These are phyloP conservation scores for Leccinum subatratum DNA, from an alignment of 1,284 basidiomycete genomes.

Conservation along the genomic window DNA sequence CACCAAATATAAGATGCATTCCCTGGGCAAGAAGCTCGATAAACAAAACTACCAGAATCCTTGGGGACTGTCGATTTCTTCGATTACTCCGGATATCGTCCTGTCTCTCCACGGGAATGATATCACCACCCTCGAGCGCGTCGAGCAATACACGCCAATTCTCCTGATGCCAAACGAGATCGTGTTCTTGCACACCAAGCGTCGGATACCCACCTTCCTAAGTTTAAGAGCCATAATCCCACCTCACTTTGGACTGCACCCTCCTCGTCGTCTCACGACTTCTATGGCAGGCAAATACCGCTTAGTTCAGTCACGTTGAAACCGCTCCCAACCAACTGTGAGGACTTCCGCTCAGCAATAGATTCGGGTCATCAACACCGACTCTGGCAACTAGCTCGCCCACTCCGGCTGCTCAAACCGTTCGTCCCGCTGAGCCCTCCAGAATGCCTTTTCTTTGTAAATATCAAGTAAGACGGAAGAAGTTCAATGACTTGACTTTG, in stretches of 20 bases:
- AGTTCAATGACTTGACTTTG: constrained; percentile 48
- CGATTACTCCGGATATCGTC: constrained; percentile 60
- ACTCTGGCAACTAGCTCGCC: constrained; percentile 38
- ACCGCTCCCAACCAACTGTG: constrained; percentile 62
- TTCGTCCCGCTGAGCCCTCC: constrained; percentile 31
- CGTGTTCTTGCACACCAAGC: constrained; percentile 64
- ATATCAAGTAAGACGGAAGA: constrained; percentile 39
- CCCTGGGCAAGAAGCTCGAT: constrained; percentile 71
- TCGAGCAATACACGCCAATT: constrained; percentile 47
- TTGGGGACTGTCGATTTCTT: constrained; percentile 46
- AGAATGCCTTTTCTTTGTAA: too few relatives aligned
- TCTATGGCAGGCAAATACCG: constrained; percentile 35
- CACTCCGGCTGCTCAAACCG: constrained; percentile 29
- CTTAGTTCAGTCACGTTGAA: constrained; percentile 42
- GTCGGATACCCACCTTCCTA: constrained; percentile 61
- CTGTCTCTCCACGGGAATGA: constrained; percentile 44
- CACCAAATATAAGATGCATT: constrained; percentile 72
- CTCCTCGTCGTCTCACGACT: constrained; percentile 48
- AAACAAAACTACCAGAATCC: constrained; percentile 58
- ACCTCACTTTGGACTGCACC: constrained; percentile 41
- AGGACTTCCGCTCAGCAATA: constrained; percentile 66
- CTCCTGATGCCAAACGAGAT: constrained; percentile 50
- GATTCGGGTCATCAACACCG: constrained; percentile 45
- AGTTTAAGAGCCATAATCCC: constrained; percentile 41
- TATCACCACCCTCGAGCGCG: constrained; percentile 44